Conservation (phyloP, 2,329 filamentous ascomycete species). For the Scedosporium dehoogii region DNA sequence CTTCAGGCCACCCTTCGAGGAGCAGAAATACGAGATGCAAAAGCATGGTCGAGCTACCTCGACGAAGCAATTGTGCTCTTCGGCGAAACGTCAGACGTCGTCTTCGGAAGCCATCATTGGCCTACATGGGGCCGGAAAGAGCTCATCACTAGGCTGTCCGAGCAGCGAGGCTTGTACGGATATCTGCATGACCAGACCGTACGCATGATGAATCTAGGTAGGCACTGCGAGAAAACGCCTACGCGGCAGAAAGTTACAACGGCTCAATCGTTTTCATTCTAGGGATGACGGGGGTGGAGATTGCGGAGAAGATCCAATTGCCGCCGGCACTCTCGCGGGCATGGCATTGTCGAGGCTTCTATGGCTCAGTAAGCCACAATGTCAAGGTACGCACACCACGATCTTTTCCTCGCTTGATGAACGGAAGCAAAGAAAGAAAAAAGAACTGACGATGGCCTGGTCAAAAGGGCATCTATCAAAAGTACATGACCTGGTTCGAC, state of each 20-base stretch:
- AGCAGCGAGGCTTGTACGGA: slow-evolving; percentile 28
- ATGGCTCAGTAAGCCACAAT: slow-evolving; percentile 26
- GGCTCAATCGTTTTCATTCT: background rate
- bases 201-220: slow-evolving; percentile 24
- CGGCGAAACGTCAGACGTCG: slow-evolving; percentile 19
- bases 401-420: too few species aligned
- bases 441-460: too few species aligned
- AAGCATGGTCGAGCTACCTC: slow-evolving; percentile 27
- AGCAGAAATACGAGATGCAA: slow-evolving; percentile 28
- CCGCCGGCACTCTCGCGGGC: slow-evolving; percentile 19
- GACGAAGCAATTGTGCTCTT: slow-evolving; percentile 25
- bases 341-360: slow-evolving; percentile 23
- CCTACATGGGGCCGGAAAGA: slow-evolving; percentile 26
- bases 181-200: slow-evolving; percentile 30
- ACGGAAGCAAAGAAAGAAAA: too few species aligned
- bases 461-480: slow-evolving; percentile 9
- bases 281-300: slow-evolving; percentile 23
- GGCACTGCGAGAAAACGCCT: background rate
- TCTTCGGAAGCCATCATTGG: slow-evolving; percentile 30
- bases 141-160: slow-evolving; percentile 16
- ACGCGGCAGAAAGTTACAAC: background rate
- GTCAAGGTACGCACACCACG: slow-evolving; percentile 18
- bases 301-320: slow-evolving; percentile 25
- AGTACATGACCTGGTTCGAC: slow-evolving; percentile 15
- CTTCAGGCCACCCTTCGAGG: slow-evolving; percentile 25